Evolutionary conservation across 1,139 yeast species (phyloP).

Genomic region (Diutina pseudorugosa): DNA sequence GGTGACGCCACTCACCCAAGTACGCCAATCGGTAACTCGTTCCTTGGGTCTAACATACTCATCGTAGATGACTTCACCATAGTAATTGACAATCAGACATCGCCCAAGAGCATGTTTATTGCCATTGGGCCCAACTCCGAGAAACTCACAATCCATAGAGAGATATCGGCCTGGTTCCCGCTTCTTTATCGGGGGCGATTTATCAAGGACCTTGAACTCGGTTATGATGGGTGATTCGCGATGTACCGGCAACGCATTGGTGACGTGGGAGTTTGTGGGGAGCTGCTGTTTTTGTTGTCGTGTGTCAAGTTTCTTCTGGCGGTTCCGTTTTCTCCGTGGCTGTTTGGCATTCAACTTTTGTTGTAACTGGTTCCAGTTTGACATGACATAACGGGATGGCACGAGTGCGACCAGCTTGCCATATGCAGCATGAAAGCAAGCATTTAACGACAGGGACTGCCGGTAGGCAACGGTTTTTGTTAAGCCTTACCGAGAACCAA

Average conservation of each 20-base stretch:
- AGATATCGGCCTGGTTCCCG: constrained; percentile 48
- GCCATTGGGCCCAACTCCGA: constrained; percentile 70
- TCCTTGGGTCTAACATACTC: constrained; percentile 65
- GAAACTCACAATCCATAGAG: constrained; percentile 91
- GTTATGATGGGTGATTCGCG: neutral
- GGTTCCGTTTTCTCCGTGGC: neutral
- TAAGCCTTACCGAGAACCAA: neutral
- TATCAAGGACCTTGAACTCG: neutral
- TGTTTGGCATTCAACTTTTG: neutral
- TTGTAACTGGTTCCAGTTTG: neutral
- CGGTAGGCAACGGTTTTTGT: neutral
- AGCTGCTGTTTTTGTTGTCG: neutral
- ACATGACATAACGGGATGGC: neutral
- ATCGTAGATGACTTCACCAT: constrained; percentile 63
- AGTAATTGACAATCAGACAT: constrained; percentile 75
- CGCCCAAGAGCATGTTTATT: constrained; percentile 64
- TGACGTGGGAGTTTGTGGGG: neutral
- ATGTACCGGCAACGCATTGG: neutral
- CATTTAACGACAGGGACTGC: neutral
- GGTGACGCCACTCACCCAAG: constrained; percentile 85
- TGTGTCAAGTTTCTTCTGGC: neutral
- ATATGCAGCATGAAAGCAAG: neutral
- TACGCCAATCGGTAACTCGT: constrained; percentile 80
- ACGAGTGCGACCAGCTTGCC: neutral
- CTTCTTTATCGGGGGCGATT: neutral